Evolutionary conservation across 2,329 filamentous ascomycete genomes (phyloP), one percentile per base, ranked within the genome.

Genomic region (Hansfordia pulvinata): DNA sequence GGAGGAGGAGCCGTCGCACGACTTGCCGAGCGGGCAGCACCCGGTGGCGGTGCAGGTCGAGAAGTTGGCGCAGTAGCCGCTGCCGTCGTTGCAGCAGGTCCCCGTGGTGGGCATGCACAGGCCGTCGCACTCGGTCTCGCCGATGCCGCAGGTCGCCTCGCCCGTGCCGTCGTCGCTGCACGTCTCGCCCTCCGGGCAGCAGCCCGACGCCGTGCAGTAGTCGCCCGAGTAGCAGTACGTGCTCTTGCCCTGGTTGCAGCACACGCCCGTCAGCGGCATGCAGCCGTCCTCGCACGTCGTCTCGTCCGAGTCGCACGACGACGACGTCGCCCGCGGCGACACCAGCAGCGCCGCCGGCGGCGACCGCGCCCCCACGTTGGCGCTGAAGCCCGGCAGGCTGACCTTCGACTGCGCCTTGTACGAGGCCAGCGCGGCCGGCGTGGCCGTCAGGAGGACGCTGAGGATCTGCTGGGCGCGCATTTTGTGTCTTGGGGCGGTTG

Each of bases 171-270:
- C 30, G 8, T 44, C 47, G 19, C 28, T 28, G 35, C 49, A 50
- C 14, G 23, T 23, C 14, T 34, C 28, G 1, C 47, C 49, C 5
- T 35, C 29, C 9, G 39, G 39, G 30, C 49, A 52, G 38, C 49
- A 52, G 4, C 37, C 39, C 4, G 23, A 17, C 9, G 23, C 23
- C 23, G 23, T 24, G 23, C 23, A 24, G 14, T 24, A 24, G 23
- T 17, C 16, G 23, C 23, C 23, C 14, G 23, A 8, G 14, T 24
- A 17, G 23, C 23, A 24, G 14, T 10, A 24, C 9, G 23, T 17
- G 23, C 23, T 16, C 6, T 6, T 24, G 23, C 23, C 23, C 6
- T 24, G 14, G 23, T 24, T 24, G 23, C 23, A 24, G 23, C 23
- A 24, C 14, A 14, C 12, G 15, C 17, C 17, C 9, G 14, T 16